phyloP scores from a whole-genome alignment of 352 stramenopile genomes.

The Phytopythium vexans region DNA sequence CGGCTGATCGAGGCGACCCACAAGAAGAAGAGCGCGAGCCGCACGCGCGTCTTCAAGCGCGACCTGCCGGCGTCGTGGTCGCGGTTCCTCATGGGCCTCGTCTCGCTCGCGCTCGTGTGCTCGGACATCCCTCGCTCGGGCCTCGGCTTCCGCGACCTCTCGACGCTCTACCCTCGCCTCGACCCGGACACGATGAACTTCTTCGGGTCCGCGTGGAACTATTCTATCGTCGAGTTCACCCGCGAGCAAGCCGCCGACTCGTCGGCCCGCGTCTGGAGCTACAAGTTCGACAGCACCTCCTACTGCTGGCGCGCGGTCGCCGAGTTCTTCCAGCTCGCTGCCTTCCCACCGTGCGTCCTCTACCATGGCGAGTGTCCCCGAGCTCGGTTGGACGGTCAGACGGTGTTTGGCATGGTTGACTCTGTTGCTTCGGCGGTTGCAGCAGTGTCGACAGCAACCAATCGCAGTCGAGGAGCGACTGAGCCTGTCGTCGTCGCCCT shows the following conservation, averaged over 20 bases:
- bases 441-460: background rate
- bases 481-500: constrained; percentile 9
- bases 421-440: constrained; percentile 19
- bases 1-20: constrained; percentile 19
- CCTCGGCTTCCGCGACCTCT: constrained; percentile 15
- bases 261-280: constrained; percentile 23
- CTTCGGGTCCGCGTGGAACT: constrained; percentile 31
- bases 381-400: constrained; percentile 7
- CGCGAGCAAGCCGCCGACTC: background rate
- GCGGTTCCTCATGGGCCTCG: constrained; percentile 13
- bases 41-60: constrained; percentile 19
- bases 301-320: constrained; percentile 24
- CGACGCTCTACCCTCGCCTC: constrained; percentile 14
- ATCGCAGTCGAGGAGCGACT: background rate
- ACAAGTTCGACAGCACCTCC: constrained; percentile 40
- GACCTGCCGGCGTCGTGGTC: constrained; percentile 23
- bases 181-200: constrained; percentile 25
- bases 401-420: constrained; percentile 34
- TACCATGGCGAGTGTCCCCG: constrained; percentile 13
- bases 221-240: constrained; percentile 21
- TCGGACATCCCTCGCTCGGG: constrained; percentile 30
- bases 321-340: constrained; percentile 7
- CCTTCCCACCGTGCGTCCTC: constrained; percentile 28
- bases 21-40: constrained; percentile 11
- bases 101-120: constrained; percentile 29